A percentile compares a stretch with the other conserved stretches of the same genome.
phyloP scores from a whole-genome alignment of 2,329 filamentous ascomycete genomes.

The Eurotiales sp. region DNA sequence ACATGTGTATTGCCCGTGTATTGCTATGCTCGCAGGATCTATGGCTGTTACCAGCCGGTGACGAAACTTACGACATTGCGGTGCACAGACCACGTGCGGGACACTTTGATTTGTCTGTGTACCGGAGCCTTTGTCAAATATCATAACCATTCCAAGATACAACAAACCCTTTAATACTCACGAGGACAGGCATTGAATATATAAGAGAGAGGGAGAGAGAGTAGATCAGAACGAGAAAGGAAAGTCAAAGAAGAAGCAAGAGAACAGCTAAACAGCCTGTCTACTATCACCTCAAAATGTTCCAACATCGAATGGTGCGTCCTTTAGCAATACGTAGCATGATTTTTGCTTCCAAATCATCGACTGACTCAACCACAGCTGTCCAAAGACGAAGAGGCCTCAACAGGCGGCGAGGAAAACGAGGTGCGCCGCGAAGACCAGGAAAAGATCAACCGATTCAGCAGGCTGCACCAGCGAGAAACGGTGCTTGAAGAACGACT shows the following conservation, averaged over 20 bases:
- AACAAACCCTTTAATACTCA: too few relatives aligned
- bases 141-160: too few relatives aligned
- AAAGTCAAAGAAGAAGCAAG: too few relatives aligned
- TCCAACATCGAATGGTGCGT: slow-evolving; percentile 60
- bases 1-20: neutral
- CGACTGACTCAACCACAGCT: slow-evolving; percentile 55
- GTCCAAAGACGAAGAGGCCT: slow-evolving; percentile 81
- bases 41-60: neutral
- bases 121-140: too few relatives aligned
- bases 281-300: slow-evolving; percentile 43
- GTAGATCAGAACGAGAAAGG: too few relatives aligned
- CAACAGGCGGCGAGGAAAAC: slow-evolving; percentile 70
- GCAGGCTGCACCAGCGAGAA: slow-evolving; percentile 85
- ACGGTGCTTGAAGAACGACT: slow-evolving; percentile 74
- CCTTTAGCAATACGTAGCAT: neutral
- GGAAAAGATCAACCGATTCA: slow-evolving; percentile 98
- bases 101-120: too few relatives aligned
- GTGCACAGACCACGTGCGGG: slow-evolving; percentile 10
- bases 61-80: neutral
- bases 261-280: too few relatives aligned
- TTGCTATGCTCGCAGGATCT: neutral
- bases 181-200: too few relatives aligned
- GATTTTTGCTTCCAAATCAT: neutral
- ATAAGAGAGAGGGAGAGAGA: too few relatives aligned
- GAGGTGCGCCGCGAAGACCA: slow-evolving; percentile 96